Evolutionary conservation across 148 eudicot species (phyloP).

Genomic region (Suaeda aralocaspica): DNA sequence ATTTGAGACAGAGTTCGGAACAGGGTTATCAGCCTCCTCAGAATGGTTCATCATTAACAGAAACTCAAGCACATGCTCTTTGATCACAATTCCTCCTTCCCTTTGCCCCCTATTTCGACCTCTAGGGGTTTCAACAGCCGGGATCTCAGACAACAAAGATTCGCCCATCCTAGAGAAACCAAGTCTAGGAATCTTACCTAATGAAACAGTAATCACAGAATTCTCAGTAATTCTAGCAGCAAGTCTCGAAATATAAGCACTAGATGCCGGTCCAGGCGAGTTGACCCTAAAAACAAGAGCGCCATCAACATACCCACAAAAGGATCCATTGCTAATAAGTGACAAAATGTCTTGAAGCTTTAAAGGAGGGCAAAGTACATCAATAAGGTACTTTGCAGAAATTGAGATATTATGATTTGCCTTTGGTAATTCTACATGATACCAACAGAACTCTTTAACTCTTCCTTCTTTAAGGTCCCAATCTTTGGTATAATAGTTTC

Average conservation of each 20-base stretch:
- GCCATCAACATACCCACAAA: constrained; percentile 86
- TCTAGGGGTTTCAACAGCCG: constrained; percentile 66
- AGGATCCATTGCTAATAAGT: constrained; percentile 84
- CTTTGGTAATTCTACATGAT: constrained; percentile 86
- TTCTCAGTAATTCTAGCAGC: constrained; percentile 90
- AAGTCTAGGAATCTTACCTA: constrained; percentile 83
- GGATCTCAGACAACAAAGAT: constrained; percentile 80
- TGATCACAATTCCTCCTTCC: constrained; percentile 57
- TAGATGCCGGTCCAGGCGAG: constrained; percentile 79
- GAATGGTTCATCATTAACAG: constrained; percentile 92
- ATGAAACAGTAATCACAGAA: constrained; percentile 84
- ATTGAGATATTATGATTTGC: constrained; percentile 71
- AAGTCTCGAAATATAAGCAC: constrained; percentile 74
- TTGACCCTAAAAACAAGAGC: constrained; percentile 88
- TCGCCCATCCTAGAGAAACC: constrained; percentile 73
- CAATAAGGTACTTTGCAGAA: constrained; percentile 79
- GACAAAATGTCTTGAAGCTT: constrained; percentile 95
- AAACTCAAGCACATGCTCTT: constrained; percentile 91
- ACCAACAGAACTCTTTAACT: constrained; percentile 93
- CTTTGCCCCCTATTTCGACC: constrained; percentile 33
- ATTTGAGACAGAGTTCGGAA: constrained; percentile 74
- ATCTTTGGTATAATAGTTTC: constrained; percentile 78
- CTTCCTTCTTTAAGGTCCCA: constrained; percentile 78
- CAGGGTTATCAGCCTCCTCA: constrained; percentile 98
- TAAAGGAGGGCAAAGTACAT: constrained; percentile 81